These are phyloP conservation scores for Tuber indicum DNA, from an alignment of 495 filamentous ascomycete species.

Conservation along the genomic window DNA sequence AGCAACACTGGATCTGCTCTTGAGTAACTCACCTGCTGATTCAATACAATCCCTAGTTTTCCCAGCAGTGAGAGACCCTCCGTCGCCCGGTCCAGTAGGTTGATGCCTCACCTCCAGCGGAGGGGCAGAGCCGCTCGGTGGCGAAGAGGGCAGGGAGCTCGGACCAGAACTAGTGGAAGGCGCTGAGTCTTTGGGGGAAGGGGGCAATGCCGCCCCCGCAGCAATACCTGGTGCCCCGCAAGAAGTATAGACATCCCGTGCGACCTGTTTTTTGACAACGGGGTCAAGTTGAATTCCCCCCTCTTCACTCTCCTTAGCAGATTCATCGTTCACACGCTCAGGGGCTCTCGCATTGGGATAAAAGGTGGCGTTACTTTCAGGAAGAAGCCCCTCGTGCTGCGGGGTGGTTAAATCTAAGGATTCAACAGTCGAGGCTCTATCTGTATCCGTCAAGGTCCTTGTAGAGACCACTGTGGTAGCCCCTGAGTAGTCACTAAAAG, in stretches of 20 bases:
- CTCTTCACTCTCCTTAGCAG: neutral
- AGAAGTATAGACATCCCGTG: neutral
- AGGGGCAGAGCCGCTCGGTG: neutral
- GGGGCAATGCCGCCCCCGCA: neutral
- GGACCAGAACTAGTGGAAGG: neutral
- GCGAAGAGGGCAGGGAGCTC: neutral
- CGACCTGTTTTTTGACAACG: neutral
- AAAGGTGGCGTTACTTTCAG: neutral
- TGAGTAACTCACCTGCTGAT: neutral
- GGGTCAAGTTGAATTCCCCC: neutral
- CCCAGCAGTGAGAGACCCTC: neutral
- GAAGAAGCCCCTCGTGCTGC: neutral
- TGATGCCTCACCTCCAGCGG: neutral
- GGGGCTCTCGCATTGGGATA: neutral
- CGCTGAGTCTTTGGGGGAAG: neutral
- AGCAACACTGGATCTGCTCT: neutral
- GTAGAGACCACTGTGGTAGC: neutral
- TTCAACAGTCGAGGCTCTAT: neutral
- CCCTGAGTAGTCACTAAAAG: neutral
- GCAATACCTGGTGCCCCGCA: neutral
- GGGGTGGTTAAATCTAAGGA: neutral
- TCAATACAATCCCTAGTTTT: neutral
- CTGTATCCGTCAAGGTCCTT: neutral
- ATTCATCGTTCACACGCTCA: neutral
- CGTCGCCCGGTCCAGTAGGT: neutral